Conservation (phyloP, 768 basidiomycete genomes). For the Paxillus ammoniavirescens region DNA sequence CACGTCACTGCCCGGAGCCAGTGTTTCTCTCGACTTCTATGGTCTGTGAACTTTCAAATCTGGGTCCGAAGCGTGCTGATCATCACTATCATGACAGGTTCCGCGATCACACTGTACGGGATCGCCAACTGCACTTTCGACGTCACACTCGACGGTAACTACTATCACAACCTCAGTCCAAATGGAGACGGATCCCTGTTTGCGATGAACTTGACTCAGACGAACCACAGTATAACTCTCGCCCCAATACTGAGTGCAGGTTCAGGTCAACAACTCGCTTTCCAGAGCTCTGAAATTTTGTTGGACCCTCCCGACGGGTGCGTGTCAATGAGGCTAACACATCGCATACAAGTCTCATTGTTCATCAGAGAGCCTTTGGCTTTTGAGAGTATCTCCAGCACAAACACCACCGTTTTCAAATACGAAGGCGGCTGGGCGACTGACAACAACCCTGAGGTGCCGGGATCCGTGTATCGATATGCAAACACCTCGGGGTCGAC, state of each 20-base stretch:
- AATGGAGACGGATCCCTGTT: neutral
- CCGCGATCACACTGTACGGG: neutral
- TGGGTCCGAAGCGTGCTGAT: neutral
- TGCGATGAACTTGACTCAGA: neutral
- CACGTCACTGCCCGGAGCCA: conserved; percentile 23
- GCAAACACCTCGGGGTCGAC: too few species aligned
- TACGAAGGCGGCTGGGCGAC: conserved; percentile 11
- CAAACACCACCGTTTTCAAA: conserved; percentile 14
- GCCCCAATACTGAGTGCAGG: too few species aligned
- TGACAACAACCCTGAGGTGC: conserved; percentile 4
- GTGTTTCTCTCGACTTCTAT: conserved; percentile 24
- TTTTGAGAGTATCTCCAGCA: conserved; percentile 1
- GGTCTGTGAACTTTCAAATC: conserved; percentile 9
- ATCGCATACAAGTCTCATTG: neutral
- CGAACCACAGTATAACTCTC: neutral
- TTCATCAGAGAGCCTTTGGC: neutral
- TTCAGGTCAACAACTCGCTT: too few species aligned
- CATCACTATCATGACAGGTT: neutral
- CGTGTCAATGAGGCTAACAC: neutral
- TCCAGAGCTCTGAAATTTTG: conserved; percentile 3
- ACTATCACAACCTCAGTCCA: neutral
- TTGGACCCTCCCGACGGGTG: too few species aligned
- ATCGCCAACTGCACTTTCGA: conserved; percentile 12
- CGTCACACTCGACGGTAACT: conserved; percentile 4
- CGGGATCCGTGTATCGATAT: neutral